Evolutionary conservation across 352 stramenopile genomes (phyloP), one percentile per base, ranked within the genome.

Genomic region (Phytophthora tentaculata): DNA sequence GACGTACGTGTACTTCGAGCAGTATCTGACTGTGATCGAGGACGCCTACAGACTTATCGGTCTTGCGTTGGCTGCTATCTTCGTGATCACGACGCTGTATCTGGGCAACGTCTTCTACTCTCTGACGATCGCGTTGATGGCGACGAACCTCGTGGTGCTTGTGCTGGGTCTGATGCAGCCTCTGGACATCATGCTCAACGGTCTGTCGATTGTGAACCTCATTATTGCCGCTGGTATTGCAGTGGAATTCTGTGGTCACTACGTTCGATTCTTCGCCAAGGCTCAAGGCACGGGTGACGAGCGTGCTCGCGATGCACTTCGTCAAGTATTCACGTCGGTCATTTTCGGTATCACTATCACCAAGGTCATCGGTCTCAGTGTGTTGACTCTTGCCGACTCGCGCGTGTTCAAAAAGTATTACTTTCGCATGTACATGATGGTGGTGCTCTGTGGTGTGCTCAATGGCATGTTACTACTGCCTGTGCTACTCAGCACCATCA

Each of bases 321-420:
- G 63, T 28, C 71, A 83, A 20, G 85, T 91, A n/a, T 77, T 88
- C 20, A 74, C 81, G 12, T 91, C 80, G 9, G 85, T 97, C 35
- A 63, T 97, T 35, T 93, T 87, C 26, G 88, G 90, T 45, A 96
- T 96, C 59, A 97, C 90, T 22, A 78, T 97, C 61, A 96, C 89
- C 19, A 97, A 96, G 64, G 50, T 95, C 39, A 85, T 94, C 6
- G 90, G 89, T 48, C 69, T 97, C n/a, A 87, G 81, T 45, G 84
- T 93, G 13, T 61, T 97, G 43, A 88, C 83, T 19, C 80, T 96
- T 26, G 88, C 91, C 5, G 87, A 90, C 64, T 96, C 89, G 58
- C 83, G 88, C 23, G 77, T 97, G 55, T 96, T 97, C 67, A 87
- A 91, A 62, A 88, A 96, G 64, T 97, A 97, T 71, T 97, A 95